Base-by-base conservation (phyloP, 2,329 filamentous ascomycete genomes). In the Diaporthe aspalathi region DNA sequence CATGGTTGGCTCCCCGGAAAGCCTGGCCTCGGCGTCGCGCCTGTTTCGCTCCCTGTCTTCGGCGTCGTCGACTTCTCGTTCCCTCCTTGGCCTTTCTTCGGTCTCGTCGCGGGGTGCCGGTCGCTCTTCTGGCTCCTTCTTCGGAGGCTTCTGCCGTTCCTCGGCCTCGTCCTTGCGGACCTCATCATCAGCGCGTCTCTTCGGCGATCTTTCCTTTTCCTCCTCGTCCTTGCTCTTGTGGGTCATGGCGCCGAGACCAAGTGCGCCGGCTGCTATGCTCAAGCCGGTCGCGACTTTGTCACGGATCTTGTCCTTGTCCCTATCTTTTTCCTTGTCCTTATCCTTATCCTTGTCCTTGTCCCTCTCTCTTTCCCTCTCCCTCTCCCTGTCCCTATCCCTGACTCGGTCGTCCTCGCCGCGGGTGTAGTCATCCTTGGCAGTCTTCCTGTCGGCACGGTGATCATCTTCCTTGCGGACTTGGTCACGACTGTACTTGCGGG, bases 271-370 rank as follows among this genome's bases (percentile, higher is more conserved):
- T 38, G 84, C 85, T 22, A 85, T 82, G 40, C 86, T 83, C 5
- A 88, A 78, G 1, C 86, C 86, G 8, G 83, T 79, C 11, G 81
- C 80, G 29, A 87, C 78, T 73, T 86, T 88, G 57, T 88, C 86
- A 47, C 84, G 83, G 43, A 84, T 76, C 65, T 83, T 83, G 56
- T 82, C 81, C 27, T 80, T 82, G 52, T 82, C 81, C 69, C 80
- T 78, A 20, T 80, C 80, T 29, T 68, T 68, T 4, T 82, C 81
- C n/a, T 80, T 82, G 49, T 82, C 81, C 67, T 83, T 83, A 50
- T 82, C 81, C 27, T 80, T 82, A 43, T 82, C 81, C 67, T 83
- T 83, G 50, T 82, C 81, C 27, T 80, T 82, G 45, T 82, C 81
- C 68, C 80, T 77, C 17, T 80, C 80, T n/a, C 29, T 56, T 11